Base-by-base conservation (phyloP, 1,284 basidiomycete genomes). In the Malassezia japonica region DNA sequence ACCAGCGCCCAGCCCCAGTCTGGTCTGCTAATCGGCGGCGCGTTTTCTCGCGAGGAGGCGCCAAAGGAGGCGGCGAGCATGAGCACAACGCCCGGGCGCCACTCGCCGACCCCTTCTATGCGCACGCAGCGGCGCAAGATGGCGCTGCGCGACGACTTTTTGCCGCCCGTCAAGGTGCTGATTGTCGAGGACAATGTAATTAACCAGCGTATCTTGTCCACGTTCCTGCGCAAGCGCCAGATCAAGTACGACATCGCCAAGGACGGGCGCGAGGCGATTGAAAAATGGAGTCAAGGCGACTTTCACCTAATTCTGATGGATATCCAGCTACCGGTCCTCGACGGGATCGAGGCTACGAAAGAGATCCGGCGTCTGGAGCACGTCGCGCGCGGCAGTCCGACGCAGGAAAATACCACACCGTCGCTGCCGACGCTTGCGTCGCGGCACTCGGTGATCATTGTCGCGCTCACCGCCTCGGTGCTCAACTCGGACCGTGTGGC, bases 301-400 rank as follows among this genome's bases (percentile, higher is more conserved):
- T 99, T 95, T 75, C 92, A 99, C 77, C 78, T 98, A 46, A 96
- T 99, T 55, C 75, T 99, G 88, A 99, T 99, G 94, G 94, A 99
- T 75, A 96, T 99, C 56, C 92, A 96, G 76, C 87, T 99, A 79
- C 94, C 94, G 6, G 85, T 96, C 61, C 95, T 96, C 86, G 87
- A 94, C 74, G 94, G 94, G 23, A 95, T 98, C 43, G 82, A 87
- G 69, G 94, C 94, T 2, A 98, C 94, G 0, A 91, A 90, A 66
- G 87, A 92, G 73, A 99, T 99, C 52, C 81, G 94, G 41, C 80
- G 83, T 56, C 75, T 92, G 43, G 92, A 98, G 74, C 81, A 83
- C 59, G 61, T 74, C 35, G 76, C 76, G 18, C 43, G 42, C 18
- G 20, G 15, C 24, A 35, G 15, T 5, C 21, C 31, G 25, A 24